Base-by-base conservation (phyloP, 1,284 basidiomycete species). In the Trichosporon coremiiforme region DNA sequence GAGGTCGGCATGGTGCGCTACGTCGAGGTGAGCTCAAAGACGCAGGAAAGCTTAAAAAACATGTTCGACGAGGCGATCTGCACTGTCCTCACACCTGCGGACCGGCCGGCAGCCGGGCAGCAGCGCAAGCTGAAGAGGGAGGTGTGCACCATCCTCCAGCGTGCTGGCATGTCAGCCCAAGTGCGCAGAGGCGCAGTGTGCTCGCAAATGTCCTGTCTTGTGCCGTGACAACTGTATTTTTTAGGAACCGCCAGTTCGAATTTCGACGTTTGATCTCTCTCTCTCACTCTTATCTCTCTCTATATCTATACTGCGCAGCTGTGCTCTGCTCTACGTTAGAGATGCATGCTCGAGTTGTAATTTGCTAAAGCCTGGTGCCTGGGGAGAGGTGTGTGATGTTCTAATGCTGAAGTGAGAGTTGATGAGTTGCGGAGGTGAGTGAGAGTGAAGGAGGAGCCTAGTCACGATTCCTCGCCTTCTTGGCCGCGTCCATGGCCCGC, bases 61-160 rank as follows among this genome's bases (percentile, higher is more conserved):
- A 94, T 97, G 53, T 98, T 98, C 82, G 95, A 97, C 83, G 95
- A 97, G 84, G 95, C 94, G 50, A 97, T 98, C 79, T 89, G 95
- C 8, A 82, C 84, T 17, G 85, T 85, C 2, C 76, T 85, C 15
- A 80, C 81, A 0, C 84, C 85, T 5, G 76, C 80, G 55, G 77
- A 82, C 53, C 76, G 78, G 74, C 72, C 31, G 9, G 64, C 55
- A 3, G 36, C 63, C 7, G 38, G 36, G 22, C 36, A 29, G 63
- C 63, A n/a, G 15, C 69, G 64, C 69, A 76, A 76, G 71, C 77
- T 74, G 71, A 79, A 82, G 78, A 79, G 80, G 73, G 82, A 82
- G 75, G 77, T 78, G 47, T 85, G 84, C 75, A 79, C 84, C 66
- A 75, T 85, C 29, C 75, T 83, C 41, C 84, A 69, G 47, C 17